Conservation (phyloP, 257 asterid species). For the Scutellaria barbata region DNA sequence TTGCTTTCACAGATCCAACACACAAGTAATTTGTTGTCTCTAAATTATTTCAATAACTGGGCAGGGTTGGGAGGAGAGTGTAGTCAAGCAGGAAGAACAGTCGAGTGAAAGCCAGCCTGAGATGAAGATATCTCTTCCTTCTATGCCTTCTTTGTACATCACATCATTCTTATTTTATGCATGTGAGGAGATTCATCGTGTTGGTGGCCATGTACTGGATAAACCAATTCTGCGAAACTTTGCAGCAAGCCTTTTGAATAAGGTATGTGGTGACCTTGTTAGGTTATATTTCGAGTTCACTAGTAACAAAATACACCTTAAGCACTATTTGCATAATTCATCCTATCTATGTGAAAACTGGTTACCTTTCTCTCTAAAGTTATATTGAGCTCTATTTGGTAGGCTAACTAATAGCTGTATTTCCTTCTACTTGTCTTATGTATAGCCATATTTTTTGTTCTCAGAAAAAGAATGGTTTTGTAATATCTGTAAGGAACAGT, state of each 20-base stretch:
- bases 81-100: conserved; percentile 86
- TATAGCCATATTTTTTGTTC: too few species aligned
- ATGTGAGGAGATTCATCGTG: conserved; percentile 94
- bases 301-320: not conserved
- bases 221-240: conserved; percentile 80
- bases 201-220: conserved; percentile 96
- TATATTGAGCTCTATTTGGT: conserved; percentile 8
- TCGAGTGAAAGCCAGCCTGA: conserved; percentile 71
- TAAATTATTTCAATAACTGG: conserved; percentile 37
- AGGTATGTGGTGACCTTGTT: conserved; percentile 54
- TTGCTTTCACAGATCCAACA: conserved; percentile 20
- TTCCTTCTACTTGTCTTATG: too few species aligned
- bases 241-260: conserved; percentile 70
- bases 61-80: conserved; percentile 99
- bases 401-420: not conserved
- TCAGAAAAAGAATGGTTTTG: too few species aligned
- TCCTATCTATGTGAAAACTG: conserved; percentile 25
- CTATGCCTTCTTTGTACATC: conserved; percentile 89
- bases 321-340: not conserved
- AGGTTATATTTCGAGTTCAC: conserved; percentile 1
- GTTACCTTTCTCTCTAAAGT: conserved; percentile 13
- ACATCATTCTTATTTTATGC: conserved; percentile 79
- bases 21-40: conserved; percentile 26
- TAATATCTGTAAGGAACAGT: not conserved
- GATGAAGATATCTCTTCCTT: conserved; percentile 90